phyloP scores from a whole-genome alignment of 2,329 filamentous ascomycete genomes.

The Coniochaeta prunicola region DNA sequence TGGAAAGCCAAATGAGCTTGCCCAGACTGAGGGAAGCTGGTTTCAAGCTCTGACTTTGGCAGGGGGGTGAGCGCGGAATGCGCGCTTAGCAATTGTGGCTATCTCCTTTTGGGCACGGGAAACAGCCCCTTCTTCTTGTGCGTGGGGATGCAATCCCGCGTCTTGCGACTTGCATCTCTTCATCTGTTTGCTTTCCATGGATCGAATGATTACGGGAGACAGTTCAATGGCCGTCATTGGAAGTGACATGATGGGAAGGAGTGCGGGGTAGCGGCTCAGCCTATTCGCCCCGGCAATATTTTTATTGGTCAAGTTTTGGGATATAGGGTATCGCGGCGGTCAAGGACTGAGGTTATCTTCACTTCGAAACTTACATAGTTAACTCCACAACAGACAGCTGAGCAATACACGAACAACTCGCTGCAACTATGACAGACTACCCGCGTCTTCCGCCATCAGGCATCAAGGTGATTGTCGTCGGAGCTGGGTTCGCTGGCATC shows the following conservation, averaged over 20 bases:
- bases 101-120: too few relatives aligned
- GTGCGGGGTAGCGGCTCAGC: background rate
- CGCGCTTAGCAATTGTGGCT: background rate
- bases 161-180: background rate
- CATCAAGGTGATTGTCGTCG: slow-evolving; percentile 40
- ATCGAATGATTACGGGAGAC: background rate
- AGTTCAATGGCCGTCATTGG: background rate
- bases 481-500: slow-evolving; percentile 50
- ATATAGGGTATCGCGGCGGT: background rate
- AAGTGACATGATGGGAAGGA: background rate
- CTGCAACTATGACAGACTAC: slow-evolving; percentile 13
- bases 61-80: background rate
- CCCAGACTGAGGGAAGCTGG: background rate
- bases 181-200: background rate
- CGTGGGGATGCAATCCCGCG: background rate
- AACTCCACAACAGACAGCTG: background rate
- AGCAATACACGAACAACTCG: background rate
- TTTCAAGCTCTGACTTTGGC: background rate
- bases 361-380: background rate
- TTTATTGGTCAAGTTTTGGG: background rate
- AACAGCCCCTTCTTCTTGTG: too few relatives aligned
- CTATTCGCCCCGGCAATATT: background rate
- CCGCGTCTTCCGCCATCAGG: slow-evolving; percentile 25
- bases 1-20: background rate
- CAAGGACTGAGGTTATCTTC: background rate